These are phyloP conservation scores for Gracilaria vermiculophylla DNA, from an alignment of 23 red algal species.

Conservation along the genomic window DNA sequence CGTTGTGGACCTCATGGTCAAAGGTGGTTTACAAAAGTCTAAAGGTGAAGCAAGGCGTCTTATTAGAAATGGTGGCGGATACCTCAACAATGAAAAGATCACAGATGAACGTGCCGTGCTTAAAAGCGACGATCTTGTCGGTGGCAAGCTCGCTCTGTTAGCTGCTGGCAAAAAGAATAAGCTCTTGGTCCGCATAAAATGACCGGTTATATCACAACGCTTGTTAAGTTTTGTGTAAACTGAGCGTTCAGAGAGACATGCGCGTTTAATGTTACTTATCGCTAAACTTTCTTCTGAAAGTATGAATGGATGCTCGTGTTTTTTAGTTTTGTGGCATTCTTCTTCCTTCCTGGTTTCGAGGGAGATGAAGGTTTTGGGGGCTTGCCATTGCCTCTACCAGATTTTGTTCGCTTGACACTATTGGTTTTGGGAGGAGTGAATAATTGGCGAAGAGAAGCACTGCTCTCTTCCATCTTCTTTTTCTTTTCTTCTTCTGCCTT, in stretches of 20 bases:
- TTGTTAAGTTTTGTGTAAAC: not conserved
- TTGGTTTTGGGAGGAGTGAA: slow-evolving; percentile 2
- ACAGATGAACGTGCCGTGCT: slow-evolving; percentile 51
- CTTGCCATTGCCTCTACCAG: not conserved
- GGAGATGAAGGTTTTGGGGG: not conserved
- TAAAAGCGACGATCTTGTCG: slow-evolving; percentile 67
- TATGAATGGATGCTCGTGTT: slow-evolving; percentile 15
- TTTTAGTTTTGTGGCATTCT: not conserved
- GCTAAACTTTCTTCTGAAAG: slow-evolving; percentile 2
- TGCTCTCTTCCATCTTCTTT: not conserved
- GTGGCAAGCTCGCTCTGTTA: slow-evolving; percentile 77
- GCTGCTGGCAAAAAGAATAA: slow-evolving; percentile 97
- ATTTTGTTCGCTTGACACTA: not conserved
- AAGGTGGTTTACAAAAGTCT: slow-evolving; percentile 77
- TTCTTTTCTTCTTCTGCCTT: not conserved
- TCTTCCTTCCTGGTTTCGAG: not conserved
- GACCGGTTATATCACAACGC: not conserved
- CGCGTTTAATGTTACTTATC: too few relatives aligned
- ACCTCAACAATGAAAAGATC: slow-evolving; percentile 88
- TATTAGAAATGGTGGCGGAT: slow-evolving; percentile 84
- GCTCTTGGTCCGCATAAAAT: slow-evolving; percentile 58
- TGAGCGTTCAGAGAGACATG: not conserved
- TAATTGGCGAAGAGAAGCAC: not conserved
- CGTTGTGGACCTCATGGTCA: slow-evolving; percentile 90
- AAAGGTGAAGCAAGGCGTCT: slow-evolving; percentile 87